A percentile compares a stretch with the other conserved stretches of the same genome.
Evolutionary conservation across 306 rosid genomes (phyloP).

Genomic region (Bauhinia variegata): DNA sequence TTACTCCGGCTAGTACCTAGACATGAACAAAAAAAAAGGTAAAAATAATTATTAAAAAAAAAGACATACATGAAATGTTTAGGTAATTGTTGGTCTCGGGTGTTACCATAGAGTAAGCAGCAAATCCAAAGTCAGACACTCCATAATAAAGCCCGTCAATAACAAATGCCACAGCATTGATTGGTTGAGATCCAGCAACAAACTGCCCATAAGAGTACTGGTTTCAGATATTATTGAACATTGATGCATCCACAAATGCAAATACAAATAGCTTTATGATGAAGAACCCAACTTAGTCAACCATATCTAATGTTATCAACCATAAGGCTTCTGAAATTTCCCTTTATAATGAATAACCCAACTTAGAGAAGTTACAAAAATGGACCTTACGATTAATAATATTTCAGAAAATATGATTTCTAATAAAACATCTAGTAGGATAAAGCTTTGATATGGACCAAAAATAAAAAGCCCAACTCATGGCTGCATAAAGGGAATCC

Average conservation of each 20-base stretch:
- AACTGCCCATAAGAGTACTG: constrained; percentile 52
- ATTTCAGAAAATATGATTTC: too few relatives aligned
- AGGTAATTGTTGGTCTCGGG: constrained; percentile 18
- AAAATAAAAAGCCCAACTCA: too few relatives aligned
- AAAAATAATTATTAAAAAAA: background rate
- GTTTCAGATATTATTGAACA: constrained; percentile 35
- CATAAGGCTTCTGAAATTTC: background rate
- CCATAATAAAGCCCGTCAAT: constrained; percentile 93
- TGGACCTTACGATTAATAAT: too few relatives aligned
- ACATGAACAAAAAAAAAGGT: constrained; percentile 22
- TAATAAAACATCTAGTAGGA: too few relatives aligned
- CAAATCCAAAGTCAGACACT: constrained; percentile 87
- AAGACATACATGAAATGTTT: background rate
- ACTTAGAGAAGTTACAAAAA: too few relatives aligned
- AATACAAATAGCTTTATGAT: too few relatives aligned
- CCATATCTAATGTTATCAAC: background rate
- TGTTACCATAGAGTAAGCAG: constrained; percentile 91
- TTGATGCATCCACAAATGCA: constrained; percentile 19
- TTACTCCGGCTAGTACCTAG: constrained; percentile 66
- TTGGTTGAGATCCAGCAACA: constrained; percentile 94
- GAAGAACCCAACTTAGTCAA: too few relatives aligned
- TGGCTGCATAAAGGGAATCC: too few relatives aligned
- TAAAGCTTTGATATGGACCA: too few relatives aligned
- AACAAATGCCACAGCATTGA: constrained; percentile 93
- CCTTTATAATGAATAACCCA: constrained; percentile 9